Conservation (phyloP, 2,329 filamentous ascomycete genomes). For the Cercospora sp. region DNA sequence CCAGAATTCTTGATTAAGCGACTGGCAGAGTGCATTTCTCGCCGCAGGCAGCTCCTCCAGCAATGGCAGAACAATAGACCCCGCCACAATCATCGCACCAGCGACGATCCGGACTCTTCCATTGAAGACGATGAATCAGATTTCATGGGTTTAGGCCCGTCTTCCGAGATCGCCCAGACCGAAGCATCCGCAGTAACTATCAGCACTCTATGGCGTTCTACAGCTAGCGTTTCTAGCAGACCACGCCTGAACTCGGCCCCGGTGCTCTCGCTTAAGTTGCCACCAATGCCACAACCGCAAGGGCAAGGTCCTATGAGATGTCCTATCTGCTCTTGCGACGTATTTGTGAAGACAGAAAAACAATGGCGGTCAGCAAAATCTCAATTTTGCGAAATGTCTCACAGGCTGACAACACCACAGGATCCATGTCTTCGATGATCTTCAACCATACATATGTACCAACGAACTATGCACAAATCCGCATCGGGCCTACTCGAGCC, state of each 20-base stretch:
- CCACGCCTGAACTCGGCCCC: neutral
- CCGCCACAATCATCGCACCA: neutral
- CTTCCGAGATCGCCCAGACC: neutral
- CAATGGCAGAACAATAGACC: constrained; percentile 40
- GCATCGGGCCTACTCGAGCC: neutral
- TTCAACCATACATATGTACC: neutral
- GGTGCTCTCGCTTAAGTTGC: neutral
- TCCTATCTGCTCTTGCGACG: neutral
- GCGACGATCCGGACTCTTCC: neutral
- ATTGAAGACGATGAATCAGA: neutral
- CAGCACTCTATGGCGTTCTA: neutral
- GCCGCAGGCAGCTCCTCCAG: constrained; percentile 38
- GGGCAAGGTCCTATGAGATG: neutral
- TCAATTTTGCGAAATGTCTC: neutral
- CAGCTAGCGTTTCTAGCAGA: neutral
- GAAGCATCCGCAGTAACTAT: neutral
- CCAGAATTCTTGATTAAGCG: constrained; percentile 29
- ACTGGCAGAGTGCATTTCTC: constrained; percentile 39
- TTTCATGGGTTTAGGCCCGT: neutral
- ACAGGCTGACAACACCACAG: neutral
- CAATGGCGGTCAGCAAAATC: neutral
- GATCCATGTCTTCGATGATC: neutral
- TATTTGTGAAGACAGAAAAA: neutral
- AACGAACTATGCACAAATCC: neutral
- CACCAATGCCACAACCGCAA: neutral